Evolutionary conservation across 2,329 filamentous ascomycete species (phyloP), one percentile per base, ranked within the genome.

Genomic region (Aspergillus tubingensis): DNA sequence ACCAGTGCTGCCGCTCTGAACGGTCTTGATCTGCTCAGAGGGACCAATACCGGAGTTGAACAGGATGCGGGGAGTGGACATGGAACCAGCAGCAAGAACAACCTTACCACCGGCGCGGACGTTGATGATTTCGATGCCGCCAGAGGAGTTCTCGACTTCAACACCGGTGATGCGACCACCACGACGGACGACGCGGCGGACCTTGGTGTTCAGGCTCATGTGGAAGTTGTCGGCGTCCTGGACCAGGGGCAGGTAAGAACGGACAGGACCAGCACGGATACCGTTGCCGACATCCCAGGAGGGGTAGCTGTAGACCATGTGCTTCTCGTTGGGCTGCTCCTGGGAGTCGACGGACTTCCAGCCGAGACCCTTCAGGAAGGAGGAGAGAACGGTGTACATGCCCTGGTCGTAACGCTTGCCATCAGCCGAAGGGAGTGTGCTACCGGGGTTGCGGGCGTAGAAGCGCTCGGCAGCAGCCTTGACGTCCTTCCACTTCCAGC

Each of bases 371-470:
- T 76, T 76, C 11, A 91, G 80, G 7, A 86, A 88, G 47, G 77
- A 74, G 13, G 83, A 80, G 2, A 91, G 76, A 27, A 89, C 79
- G 52, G 88, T 78, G 71, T 86, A 91, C 10, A 87, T 86, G 61
- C 87, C 80, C 60, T 88, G 85, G 15, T 86, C 80, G 74, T 91
- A 91, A 23, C 84, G 80, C 70, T 86, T 80, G 41, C 86, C 86
- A 66, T 92, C 88, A 68, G 80, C 77, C 1, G 88, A 91, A 1
- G 89, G 88, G 32, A 79, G 79, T 47, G 84, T 84, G 0, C 88
- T 91, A 21, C 88, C 88, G 0, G 88, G 88, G 62, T 91, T 91
- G n/a, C 87, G 83, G 30, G 79, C 77, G 72, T 91, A 91, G 15
- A 88, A 84, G 39, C 85, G 82, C 19, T 82, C 74, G 2, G 86